These are phyloP conservation scores for Globisporangium takayamanum DNA, from an alignment of 352 stramenopile genomes.

Conservation along the genomic window DNA sequence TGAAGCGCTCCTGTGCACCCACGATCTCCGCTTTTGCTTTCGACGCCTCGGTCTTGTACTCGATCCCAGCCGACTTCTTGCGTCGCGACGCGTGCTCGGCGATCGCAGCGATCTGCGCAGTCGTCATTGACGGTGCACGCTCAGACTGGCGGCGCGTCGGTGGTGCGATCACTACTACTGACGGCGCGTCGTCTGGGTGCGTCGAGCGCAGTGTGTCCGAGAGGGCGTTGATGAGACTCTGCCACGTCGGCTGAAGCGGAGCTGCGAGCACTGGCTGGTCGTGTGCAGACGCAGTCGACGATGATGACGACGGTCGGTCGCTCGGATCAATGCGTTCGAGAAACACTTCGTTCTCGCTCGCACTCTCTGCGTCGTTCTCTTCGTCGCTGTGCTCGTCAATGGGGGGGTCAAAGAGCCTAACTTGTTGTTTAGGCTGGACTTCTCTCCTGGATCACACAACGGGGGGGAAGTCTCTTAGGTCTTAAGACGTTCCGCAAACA, in stretches of 20 bases:
- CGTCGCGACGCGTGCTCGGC: slow-evolving; percentile 1
- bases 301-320: background rate
- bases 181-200: background rate
- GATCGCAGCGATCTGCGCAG: slow-evolving; percentile 3
- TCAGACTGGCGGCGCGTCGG: slow-evolving; percentile 10
- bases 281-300: background rate
- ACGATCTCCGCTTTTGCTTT: background rate
- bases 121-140: slow-evolving; percentile 9
- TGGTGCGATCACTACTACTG: background rate
- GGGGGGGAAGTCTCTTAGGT: too few species aligned
- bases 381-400: slow-evolving; percentile 16
- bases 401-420: too few species aligned
- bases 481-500: too few species aligned
- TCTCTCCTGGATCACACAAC: too few species aligned
- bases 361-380: slow-evolving; percentile 4
- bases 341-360: slow-evolving; percentile 11
- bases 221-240: slow-evolving; percentile 14
- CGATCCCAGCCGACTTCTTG: slow-evolving; percentile 11
- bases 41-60: slow-evolving; percentile 8
- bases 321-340: slow-evolving; percentile 4
- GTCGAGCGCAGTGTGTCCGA: slow-evolving; percentile 8
- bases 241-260: background rate
- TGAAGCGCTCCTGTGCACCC: slow-evolving; percentile 5
- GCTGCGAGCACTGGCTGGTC: background rate
- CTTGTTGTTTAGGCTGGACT: too few species aligned